These are phyloP conservation scores for Mycena leptocephala DNA, from an alignment of 768 basidiomycete genomes.

Conservation along the genomic window DNA sequence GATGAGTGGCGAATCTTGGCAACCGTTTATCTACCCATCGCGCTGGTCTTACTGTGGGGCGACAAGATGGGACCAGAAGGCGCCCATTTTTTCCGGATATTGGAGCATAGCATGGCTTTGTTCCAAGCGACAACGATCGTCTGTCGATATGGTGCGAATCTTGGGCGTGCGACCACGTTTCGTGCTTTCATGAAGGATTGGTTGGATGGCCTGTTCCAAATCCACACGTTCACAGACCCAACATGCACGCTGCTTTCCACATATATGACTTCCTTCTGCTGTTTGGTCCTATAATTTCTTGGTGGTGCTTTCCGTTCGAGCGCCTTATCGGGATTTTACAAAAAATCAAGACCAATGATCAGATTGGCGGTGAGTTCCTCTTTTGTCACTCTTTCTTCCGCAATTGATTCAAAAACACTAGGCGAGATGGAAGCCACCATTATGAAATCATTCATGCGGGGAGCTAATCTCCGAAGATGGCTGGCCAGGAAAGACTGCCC, in stretches of 20 bases:
- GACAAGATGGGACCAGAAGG: slow-evolving; percentile 10
- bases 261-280: slow-evolving; percentile 51
- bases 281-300: slow-evolving; percentile 54
- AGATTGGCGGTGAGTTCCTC: slow-evolving; percentile 38
- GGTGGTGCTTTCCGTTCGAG: slow-evolving; percentile 61
- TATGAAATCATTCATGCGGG: slow-evolving; percentile 24
- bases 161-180: not conserved
- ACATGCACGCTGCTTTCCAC: slow-evolving; percentile 43
- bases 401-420: not conserved
- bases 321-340: slow-evolving; percentile 54
- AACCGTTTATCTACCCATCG: slow-evolving; percentile 53
- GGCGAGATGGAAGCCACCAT: slow-evolving; percentile 29
- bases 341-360: slow-evolving; percentile 49
- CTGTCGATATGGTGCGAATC: slow-evolving; percentile 7
- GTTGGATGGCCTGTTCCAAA: slow-evolving; percentile 34
- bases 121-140: slow-evolving; percentile 37
- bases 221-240: slow-evolving; percentile 42
- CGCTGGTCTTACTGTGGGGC: slow-evolving; percentile 51
- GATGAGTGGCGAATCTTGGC: slow-evolving; percentile 52
- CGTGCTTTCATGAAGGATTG: slow-evolving; percentile 38
- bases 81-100: not conserved
- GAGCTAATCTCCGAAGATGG: slow-evolving; percentile 37
- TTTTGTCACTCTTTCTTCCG: not conserved
- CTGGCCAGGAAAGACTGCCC: slow-evolving; percentile 37
- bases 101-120: slow-evolving; percentile 46